These are phyloP conservation scores for Xerocomus amazonicus DNA, from an alignment of 1,284 basidiomycete genomes.

Conservation along the genomic window DNA sequence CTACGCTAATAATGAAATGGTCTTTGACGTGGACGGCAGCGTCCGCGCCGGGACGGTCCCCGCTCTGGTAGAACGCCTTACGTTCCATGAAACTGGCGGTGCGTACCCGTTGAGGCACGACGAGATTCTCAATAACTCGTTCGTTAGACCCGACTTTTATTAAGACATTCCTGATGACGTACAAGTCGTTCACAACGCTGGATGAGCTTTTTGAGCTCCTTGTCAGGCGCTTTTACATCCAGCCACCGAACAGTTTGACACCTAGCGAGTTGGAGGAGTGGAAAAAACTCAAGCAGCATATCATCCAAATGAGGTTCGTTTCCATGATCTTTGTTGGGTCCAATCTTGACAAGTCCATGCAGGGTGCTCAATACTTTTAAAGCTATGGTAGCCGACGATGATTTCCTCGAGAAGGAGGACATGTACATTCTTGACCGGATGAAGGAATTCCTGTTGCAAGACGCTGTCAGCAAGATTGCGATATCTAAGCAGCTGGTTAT, in stretches of 20 bases:
- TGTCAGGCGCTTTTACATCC: constrained; percentile 78
- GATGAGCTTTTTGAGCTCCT: constrained; percentile 87
- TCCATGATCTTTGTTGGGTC: background rate
- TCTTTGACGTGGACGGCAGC: constrained; percentile 78
- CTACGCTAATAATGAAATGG: constrained; percentile 76
- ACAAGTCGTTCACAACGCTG: constrained; percentile 90
- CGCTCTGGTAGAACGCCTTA: constrained; percentile 86
- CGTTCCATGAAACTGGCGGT: constrained; percentile 85
- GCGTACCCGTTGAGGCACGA: constrained; percentile 21
- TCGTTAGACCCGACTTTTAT: constrained; percentile 74
- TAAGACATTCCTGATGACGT: constrained; percentile 95
- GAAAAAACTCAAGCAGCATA: constrained; percentile 85
- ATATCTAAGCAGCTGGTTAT: constrained; percentile 72
- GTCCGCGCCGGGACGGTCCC: constrained; percentile 86
- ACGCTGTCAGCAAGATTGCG: constrained; percentile 58
- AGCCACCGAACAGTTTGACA: constrained; percentile 68
- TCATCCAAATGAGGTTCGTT: constrained; percentile 81
- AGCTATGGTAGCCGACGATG: constrained; percentile 75
- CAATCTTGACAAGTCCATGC: constrained; percentile 8
- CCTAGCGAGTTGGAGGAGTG: constrained; percentile 74
- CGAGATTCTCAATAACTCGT: constrained; percentile 1
- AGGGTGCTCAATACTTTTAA: constrained; percentile 85
- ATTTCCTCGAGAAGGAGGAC: constrained; percentile 81
- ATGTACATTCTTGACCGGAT: constrained; percentile 73
- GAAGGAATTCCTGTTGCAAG: constrained; percentile 71